phyloP scores from a whole-genome alignment of 1,284 basidiomycete genomes.

The Ceratobasidium sp. region DNA sequence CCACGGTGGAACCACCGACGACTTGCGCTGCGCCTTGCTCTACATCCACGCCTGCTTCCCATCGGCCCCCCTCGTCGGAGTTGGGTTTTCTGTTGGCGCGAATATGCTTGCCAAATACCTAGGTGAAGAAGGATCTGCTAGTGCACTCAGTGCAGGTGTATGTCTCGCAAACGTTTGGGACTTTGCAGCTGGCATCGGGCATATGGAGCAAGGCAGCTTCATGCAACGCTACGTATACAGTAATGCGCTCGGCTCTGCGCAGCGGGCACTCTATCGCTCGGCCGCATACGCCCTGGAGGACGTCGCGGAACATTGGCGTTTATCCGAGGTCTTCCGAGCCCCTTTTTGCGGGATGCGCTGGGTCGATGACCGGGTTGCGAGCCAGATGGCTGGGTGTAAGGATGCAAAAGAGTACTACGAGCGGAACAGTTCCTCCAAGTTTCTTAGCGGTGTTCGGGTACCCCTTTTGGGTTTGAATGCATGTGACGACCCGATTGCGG shows the following conservation, averaged over 20 bases:
- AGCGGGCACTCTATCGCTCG: conserved; percentile 49
- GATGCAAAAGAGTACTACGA: conserved; percentile 62
- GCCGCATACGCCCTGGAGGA: conserved; percentile 38
- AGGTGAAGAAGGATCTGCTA: conserved; percentile 77
- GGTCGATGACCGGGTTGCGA: conserved; percentile 40
- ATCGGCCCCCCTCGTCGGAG: conserved; percentile 79
- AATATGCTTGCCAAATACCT: conserved; percentile 91
- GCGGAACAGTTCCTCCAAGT: conserved; percentile 52
- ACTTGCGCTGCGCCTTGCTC: conserved; percentile 62
- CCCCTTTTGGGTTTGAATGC: conserved; percentile 61
- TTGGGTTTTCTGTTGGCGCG: conserved; percentile 95
- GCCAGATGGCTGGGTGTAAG: conserved; percentile 57
- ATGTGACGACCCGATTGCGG: conserved; percentile 64
- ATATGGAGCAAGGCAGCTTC: conserved; percentile 53
- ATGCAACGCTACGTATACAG: conserved; percentile 58
- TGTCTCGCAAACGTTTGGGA: conserved; percentile 60
- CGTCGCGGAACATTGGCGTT: conserved; percentile 21
- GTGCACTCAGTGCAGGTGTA: conserved; percentile 58
- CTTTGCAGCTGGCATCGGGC: conserved; percentile 47
- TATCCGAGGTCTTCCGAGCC: conserved; percentile 11
- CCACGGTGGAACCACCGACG: conserved; percentile 59
- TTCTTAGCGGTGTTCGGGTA: conserved; percentile 29
- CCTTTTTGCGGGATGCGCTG: conserved; percentile 42
- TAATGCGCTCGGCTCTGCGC: conserved; percentile 58
- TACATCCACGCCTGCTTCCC: conserved; percentile 61